These are phyloP conservation scores for Vigna trinervia DNA, from an alignment of 306 rosid genomes.

Conservation along the genomic window DNA sequence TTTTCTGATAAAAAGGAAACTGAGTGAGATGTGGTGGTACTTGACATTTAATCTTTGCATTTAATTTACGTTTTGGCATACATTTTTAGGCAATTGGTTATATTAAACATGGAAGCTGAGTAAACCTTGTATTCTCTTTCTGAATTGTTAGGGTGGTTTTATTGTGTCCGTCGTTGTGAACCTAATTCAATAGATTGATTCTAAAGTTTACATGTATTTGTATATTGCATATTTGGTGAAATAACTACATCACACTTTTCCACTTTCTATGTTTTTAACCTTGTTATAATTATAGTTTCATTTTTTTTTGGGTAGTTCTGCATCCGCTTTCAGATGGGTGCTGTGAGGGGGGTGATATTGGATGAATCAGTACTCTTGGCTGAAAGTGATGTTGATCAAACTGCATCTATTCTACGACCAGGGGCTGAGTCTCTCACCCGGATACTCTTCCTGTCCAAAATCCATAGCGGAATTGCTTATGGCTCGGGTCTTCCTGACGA, in stretches of 20 bases:
- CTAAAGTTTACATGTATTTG: not conserved
- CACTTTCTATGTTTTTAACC: not conserved
- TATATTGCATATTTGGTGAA: not conserved
- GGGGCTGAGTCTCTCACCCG: slow-evolving; percentile 65
- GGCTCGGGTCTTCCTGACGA: slow-evolving; percentile 48
- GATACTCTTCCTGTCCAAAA: slow-evolving; percentile 62
- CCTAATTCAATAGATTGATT: slow-evolving; percentile 21
- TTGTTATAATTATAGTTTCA: slow-evolving; percentile 5
- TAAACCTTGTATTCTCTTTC: slow-evolving; percentile 20
- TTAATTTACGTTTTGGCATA: not conserved
- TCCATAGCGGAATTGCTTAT: slow-evolving; percentile 57
- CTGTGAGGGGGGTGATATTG: slow-evolving; percentile 64
- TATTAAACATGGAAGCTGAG: not conserved
- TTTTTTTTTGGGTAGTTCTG: slow-evolving; percentile 5
- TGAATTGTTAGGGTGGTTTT: slow-evolving; percentile 14
- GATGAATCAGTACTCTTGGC: slow-evolving; percentile 65
- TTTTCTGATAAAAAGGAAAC: slow-evolving; percentile 40
- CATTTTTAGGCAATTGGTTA: not conserved
- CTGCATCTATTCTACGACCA: slow-evolving; percentile 38
- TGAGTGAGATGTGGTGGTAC: slow-evolving; percentile 34
- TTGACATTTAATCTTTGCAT: not conserved
- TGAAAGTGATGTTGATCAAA: slow-evolving; percentile 42
- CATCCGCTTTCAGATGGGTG: slow-evolving; percentile 44
- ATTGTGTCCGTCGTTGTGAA: slow-evolving; percentile 1
- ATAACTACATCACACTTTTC: not conserved